Base-by-base conservation (phyloP, 2,329 filamentous ascomycete species). In the Ilyonectria mors-panacis region DNA sequence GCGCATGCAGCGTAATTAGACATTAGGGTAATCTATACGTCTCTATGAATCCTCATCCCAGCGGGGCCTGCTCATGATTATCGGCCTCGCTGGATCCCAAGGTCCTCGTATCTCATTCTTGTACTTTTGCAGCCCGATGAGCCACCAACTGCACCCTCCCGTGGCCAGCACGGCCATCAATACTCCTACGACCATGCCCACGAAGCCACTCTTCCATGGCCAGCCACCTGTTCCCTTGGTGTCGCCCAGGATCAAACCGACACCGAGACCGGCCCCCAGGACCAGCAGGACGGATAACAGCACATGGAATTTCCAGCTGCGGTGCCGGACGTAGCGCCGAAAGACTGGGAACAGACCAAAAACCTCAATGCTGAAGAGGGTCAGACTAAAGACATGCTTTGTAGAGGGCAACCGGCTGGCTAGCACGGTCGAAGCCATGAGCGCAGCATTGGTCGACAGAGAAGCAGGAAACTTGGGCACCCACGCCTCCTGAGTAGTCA, bases 301-400 rank as follows among this genome's bases (percentile, higher is more conserved):
- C 3, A 96, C 86, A 79, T 99, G 95, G 26, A 94, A 94, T 1
- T 85, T 87, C 91, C 93, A 96, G 66, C 91, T 94, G 42, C 93
- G 88, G 78, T 95, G 92, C 17, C 93, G 89, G 10, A 97, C 88
- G 77, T 97, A 94, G 6, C 95, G 89, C n/a, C 96, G 86, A 77
- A 98, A 98, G 5, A 99, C 95, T n/a, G 96, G 96, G 73, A 98
- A 98, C 8, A 99, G 86, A 0, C 95, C 96, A 80, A 98, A 99
- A 1, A 99, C 94, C 79, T 99, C 94, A 74, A 99, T 98, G 68
- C 92, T 95, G 86, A 99, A 98, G 6, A 99, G 88, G 1, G 95
- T 98, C 33, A 99, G 85, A 70, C 92, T 95, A 78, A 99, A 99
- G 1, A 99, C 96, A 79, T 98, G 94, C 1, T 94, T 95, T 0